Evolutionary conservation across 192 early-diverging fungal genomes (phyloP).

Genomic region (Mortierella antarctica): DNA sequence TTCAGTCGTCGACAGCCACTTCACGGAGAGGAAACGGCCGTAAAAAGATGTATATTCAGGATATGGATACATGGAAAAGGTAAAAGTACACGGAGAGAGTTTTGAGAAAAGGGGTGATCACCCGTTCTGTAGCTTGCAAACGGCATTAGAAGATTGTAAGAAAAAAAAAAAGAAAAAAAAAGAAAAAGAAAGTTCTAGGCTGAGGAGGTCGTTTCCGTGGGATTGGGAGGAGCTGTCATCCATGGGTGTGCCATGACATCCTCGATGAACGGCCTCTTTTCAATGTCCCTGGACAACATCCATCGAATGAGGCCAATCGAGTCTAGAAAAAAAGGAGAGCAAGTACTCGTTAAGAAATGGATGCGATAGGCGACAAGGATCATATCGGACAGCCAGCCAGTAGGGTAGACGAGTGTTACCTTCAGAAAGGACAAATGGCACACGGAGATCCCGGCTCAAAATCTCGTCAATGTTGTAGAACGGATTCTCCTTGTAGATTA

Average conservation of each 20-base stretch:
- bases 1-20: too few species aligned
- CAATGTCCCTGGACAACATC: conserved; percentile 80
- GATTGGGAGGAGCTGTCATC: conserved; percentile 48
- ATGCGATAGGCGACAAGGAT: not conserved
- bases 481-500: conserved; percentile 79
- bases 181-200: conserved; percentile 10
- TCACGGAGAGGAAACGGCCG: too few species aligned
- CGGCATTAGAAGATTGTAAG: not conserved
- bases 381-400: not conserved
- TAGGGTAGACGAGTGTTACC: conserved; percentile 39
- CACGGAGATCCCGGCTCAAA: conserved; percentile 63
- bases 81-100: not conserved
- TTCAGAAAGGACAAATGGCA: conserved; percentile 66
- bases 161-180: not conserved
- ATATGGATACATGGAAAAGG: not conserved
- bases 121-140: not conserved
- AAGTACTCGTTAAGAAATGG: not conserved
- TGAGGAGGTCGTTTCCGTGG: conserved; percentile 10
- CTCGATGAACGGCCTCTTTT: conserved; percentile 80
- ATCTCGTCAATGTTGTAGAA: conserved; percentile 78
- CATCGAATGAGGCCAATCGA: conserved; percentile 70
- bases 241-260: conserved; percentile 81
- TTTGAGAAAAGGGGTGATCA: too few species aligned
- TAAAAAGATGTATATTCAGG: not conserved
- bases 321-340: conserved; percentile 26